Evolutionary conservation across 2,329 filamentous ascomycete genomes (phyloP).

Genomic region (Ceratocystis harringtonii): DNA sequence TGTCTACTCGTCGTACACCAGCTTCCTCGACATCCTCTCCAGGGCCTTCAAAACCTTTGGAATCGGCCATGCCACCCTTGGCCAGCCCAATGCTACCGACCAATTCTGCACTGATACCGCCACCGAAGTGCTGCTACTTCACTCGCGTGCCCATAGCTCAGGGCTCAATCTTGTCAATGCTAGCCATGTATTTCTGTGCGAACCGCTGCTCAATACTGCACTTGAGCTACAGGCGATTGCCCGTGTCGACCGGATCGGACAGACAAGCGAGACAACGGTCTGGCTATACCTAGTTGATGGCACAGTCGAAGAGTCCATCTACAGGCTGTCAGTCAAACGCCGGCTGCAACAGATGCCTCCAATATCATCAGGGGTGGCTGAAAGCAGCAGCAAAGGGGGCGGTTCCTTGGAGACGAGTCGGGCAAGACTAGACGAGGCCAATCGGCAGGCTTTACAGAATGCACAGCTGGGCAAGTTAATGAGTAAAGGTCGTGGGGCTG

Average conservation of each 20-base stretch:
- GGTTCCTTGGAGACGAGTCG: neutral
- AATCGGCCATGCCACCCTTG: slow-evolving; percentile 60
- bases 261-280: slow-evolving; percentile 73
- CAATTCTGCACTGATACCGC: slow-evolving; percentile 61
- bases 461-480: neutral
- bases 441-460: neutral
- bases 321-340: slow-evolving; percentile 67
- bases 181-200: slow-evolving; percentile 85
- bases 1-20: slow-evolving; percentile 64
- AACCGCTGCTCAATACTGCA: slow-evolving; percentile 83
- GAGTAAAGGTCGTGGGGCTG: neutral
- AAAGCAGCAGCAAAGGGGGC: slow-evolving; percentile 23
- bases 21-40: slow-evolving; percentile 61
- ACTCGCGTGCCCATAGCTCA: slow-evolving; percentile 75
- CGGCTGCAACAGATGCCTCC: slow-evolving; percentile 58
- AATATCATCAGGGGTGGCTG: neutral
- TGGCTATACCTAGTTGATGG: slow-evolving; percentile 90
- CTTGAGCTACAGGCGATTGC: slow-evolving; percentile 92
- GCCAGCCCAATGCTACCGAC: slow-evolving; percentile 51
- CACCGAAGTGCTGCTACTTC: slow-evolving; percentile 72
- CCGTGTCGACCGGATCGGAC: slow-evolving; percentile 86
- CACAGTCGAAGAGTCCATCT: slow-evolving; percentile 84
- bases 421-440: neutral
- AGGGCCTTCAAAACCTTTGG: slow-evolving; percentile 55
- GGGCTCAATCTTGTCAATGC: slow-evolving; percentile 87